Evolutionary conservation across 2,329 filamentous ascomycete species (phyloP).

Genomic region (Aspergillus fischeri): DNA sequence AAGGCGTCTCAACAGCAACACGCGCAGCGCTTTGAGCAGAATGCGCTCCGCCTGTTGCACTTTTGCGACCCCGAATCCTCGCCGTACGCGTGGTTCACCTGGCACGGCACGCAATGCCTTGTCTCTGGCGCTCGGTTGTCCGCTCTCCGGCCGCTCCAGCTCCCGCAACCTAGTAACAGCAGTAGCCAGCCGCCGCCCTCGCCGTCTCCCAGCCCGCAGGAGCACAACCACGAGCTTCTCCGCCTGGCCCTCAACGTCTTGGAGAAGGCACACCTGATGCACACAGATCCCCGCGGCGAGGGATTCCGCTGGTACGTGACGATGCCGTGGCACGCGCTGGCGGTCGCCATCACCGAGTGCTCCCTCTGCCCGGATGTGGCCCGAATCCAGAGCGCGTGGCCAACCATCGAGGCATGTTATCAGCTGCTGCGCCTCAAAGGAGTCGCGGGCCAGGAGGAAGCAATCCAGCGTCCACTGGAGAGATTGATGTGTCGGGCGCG

Average conservation of each 20-base stretch:
- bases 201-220: not conserved
- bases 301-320: constrained; percentile 27
- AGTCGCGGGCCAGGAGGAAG: not conserved
- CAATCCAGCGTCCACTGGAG: not conserved
- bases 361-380: constrained; percentile 19
- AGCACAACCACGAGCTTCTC: not conserved
- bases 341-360: constrained; percentile 26
- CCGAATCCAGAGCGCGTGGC: constrained; percentile 21
- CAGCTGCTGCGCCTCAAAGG: not conserved
- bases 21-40: constrained; percentile 14
- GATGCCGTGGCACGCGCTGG: constrained; percentile 24
- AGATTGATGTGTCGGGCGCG: too few species aligned
- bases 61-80: constrained; percentile 27
- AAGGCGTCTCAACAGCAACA: not conserved
- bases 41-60: constrained; percentile 15
- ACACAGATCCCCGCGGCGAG: constrained; percentile 26
- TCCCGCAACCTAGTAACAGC: constrained; percentile 1
- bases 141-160: constrained; percentile 8
- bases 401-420: constrained; percentile 20
- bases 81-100: constrained; percentile 27
- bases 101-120: constrained; percentile 21
- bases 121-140: constrained; percentile 17
- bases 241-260: constrained; percentile 13
- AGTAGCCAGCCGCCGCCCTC: not conserved
- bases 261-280: constrained; percentile 23